Base-by-base conservation (phyloP, 345 rosid genomes). In the Moricandia arvensis region DNA sequence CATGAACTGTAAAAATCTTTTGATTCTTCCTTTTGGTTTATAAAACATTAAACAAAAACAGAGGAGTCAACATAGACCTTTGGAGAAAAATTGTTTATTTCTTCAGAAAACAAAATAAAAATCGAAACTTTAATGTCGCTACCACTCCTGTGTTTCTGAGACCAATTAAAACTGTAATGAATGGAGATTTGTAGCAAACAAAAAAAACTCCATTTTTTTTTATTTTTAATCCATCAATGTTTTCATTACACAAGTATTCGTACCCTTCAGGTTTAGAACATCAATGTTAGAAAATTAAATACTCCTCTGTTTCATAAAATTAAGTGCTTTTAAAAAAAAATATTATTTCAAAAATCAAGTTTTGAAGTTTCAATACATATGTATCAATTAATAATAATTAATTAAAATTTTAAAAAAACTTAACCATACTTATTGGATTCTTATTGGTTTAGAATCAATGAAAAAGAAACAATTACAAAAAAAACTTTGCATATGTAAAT, bases 1-100 rank as follows among this genome's bases (percentile, higher is more conserved):
- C 60, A 80, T 77, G 66, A 77, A 82, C 83, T 81, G 73, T 83
- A 78, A 69, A 63, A 59, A 38, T 47, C 49, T 63, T 45, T 47
- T 71, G 38, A 54, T 35, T 64, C 37, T 27, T 58, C 65, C 57
- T 47, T 43, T 47, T 15, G 54, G 6, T 47, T 47, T 45, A 13
- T 5, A n/a, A n/a, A 45, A 45, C 53, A 49, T 49, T 6, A 64
- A 18, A 8, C 21, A 9, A 6, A 12, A 7, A 21, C 55, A 67
- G 38, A 37, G 27, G 64, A 66, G 45, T 72, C 77, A 71, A 35
- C 67, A 77, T 30, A 9, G 0, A 76, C 70, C 80, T 75, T 75
- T 75, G 10, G 0, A 24, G 71, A 35, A 38, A 24, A 13, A 29
- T 4, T 5, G n/a, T n/a, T n/a, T n/a, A 15, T n/a, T 49, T 49